Base-by-base conservation (phyloP, 352 stramenopile species). In the Salisapilia sapeloensis region DNA sequence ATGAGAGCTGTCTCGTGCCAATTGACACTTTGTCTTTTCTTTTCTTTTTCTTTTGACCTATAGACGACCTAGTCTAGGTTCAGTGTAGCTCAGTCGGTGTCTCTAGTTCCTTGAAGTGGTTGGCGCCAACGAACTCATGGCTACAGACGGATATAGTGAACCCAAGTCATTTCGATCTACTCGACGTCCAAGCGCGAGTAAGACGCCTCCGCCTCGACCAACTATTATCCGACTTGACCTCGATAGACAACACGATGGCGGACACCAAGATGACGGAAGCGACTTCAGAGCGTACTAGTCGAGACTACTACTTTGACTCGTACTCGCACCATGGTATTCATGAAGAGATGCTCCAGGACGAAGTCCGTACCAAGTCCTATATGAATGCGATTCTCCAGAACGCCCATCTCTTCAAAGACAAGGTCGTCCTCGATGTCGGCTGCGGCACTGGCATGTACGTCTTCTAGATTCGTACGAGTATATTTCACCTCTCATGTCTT, bases 271-370 rank as follows among this genome's bases (percentile, higher is more conserved):
- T 25, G 16, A 24, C 38, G 12, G 41, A 38, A 5, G 24, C 40
- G 8, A 16, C 52, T 20, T 58, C 55, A 38, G 70, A 82, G 35
- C 69, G 84, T 46, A 91, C 75, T 34, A 93, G 77, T 54, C 94
- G 95, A 56, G 91, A 97, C 65, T 97, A 97, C 49, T 98, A 98
- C 56, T 97, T 97, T 66, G 89, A 98, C 61, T 96, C 85, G 33
- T 98, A 98, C 57, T 94, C 89, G 28, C 92, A 98, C 63, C 95
- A 97, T 62, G 86, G 89, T 24, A 99, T 98, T 49, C 92, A 98
- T 60, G 89, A 98, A 54, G 92, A 97, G 61, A 98, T 98, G 93
- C 64, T 98, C 17, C 97, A 97, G 45, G 92, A 99, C 48, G 66
- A 93, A 38, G 92, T 98, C 16, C 84, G 94, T 26, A 98, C 94